Conservation (phyloP, 805 yeast genomes). For the Yarrowia divulgata region DNA sequence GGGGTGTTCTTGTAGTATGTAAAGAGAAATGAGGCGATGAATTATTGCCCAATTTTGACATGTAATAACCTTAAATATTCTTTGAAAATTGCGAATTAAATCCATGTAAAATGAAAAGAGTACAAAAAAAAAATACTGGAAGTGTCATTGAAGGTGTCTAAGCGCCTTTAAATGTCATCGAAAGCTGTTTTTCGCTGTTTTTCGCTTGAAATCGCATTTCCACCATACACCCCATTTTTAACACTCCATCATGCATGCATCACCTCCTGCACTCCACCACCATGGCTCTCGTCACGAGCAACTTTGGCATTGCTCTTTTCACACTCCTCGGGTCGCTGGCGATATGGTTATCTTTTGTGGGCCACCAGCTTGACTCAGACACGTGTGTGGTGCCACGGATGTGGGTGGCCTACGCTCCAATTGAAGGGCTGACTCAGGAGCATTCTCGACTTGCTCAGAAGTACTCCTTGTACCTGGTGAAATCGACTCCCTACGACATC, state of each 20-base stretch:
- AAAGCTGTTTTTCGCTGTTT: too few relatives aligned
- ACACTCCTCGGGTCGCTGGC: constrained; percentile 1
- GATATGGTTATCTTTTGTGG: neutral
- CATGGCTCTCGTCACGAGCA: neutral
- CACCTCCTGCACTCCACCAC: neutral
- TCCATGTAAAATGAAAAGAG: too few relatives aligned
- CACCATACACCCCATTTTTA: neutral
- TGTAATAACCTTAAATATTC: too few relatives aligned
- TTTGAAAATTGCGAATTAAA: too few relatives aligned
- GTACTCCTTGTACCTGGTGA: constrained; percentile 79
- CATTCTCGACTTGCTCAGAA: constrained; percentile 77
- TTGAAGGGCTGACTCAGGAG: constrained; percentile 45
- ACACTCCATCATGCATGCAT: neutral
- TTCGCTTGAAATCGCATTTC: too few relatives aligned
- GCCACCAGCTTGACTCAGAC: constrained; percentile 21
- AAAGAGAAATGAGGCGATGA: too few relatives aligned
- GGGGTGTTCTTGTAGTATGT: too few relatives aligned
- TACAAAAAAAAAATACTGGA: too few relatives aligned
- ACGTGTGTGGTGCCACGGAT: constrained; percentile 44
- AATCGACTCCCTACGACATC: constrained; percentile 61
- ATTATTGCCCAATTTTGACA: too few relatives aligned
- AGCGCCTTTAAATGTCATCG: too few relatives aligned
- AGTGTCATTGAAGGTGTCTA: too few relatives aligned
- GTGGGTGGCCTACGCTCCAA: constrained; percentile 44
- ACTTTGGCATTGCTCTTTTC: constrained; percentile 1